Conservation (phyloP, 352 stramenopile species). For the Phytophthora crassamura region DNA sequence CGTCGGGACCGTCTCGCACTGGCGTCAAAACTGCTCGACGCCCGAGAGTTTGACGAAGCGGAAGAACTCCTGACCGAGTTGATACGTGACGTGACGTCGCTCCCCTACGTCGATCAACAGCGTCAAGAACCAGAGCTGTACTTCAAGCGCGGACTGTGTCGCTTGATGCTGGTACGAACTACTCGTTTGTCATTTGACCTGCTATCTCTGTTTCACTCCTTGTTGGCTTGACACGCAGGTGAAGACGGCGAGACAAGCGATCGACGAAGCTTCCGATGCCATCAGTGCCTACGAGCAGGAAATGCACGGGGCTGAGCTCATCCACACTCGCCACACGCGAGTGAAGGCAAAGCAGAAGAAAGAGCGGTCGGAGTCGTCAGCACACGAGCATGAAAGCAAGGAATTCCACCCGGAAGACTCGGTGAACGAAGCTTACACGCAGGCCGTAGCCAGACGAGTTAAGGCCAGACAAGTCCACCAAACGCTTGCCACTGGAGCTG, state of each 20-base stretch:
- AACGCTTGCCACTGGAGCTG: conserved; percentile 17
- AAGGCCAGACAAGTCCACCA: conserved; percentile 20
- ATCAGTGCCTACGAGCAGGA: conserved; percentile 31
- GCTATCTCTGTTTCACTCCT: not conserved
- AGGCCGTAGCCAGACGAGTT: conserved; percentile 18
- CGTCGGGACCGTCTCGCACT: conserved; percentile 25
- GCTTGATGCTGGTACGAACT: conserved; percentile 47
- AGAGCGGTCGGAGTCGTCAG: conserved; percentile 16
- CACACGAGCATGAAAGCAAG: conserved; percentile 1
- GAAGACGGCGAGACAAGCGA: conserved; percentile 23
- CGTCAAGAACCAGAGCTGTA: conserved; percentile 36
- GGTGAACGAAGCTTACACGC: conserved; percentile 3
- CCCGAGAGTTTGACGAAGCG: conserved; percentile 31
- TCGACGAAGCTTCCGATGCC: conserved; percentile 26
- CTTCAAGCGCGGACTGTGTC: conserved; percentile 53
- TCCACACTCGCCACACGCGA: conserved; percentile 16
- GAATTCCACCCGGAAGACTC: conserved; percentile 8
- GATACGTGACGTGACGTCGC: conserved; percentile 28
- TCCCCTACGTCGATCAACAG: conserved; percentile 26
- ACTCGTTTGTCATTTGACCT: not conserved
- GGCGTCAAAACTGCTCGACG: conserved; percentile 41
- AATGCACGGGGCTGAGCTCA: conserved; percentile 29
- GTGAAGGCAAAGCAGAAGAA: conserved; percentile 14
- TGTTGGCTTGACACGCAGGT: conserved; percentile 2
- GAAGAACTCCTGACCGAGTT: conserved; percentile 43